Conservation (phyloP, 768 basidiomycete genomes). For the Lactarius quietus region DNA sequence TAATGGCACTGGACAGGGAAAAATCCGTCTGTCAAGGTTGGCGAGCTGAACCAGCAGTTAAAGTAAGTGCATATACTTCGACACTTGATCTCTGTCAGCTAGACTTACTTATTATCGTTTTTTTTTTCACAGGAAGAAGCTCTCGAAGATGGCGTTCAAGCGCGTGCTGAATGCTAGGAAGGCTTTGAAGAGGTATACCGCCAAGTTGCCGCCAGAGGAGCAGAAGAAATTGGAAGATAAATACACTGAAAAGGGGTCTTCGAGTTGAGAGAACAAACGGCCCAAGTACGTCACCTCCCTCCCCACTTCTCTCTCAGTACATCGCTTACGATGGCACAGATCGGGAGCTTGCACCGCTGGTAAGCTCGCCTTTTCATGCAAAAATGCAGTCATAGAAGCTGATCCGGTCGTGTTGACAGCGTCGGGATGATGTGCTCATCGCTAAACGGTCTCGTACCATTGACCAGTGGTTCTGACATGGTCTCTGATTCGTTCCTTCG, state of each 20-base stretch:
- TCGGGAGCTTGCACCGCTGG: conserved; percentile 8
- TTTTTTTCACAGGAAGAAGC: neutral
- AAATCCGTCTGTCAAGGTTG: conserved; percentile 8
- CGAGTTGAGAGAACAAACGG: conserved; percentile 1
- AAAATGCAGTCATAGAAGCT: neutral
- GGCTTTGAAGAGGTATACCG: neutral
- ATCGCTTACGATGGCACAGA: conserved; percentile 5
- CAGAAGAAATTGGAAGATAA: neutral
- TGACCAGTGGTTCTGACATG: neutral
- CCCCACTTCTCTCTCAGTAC: neutral
- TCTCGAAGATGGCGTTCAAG: conserved; percentile 10
- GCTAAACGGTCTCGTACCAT: neutral
- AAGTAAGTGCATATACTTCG: conserved; percentile 8
- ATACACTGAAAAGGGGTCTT: neutral
- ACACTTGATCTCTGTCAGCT: neutral
- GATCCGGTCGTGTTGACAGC: neutral
- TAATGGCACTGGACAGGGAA: neutral
- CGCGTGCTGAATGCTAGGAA: neutral
- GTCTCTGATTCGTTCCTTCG: neutral
- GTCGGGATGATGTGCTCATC: conserved; percentile 4
- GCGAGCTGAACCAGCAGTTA: conserved; percentile 1
- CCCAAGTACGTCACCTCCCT: conserved; percentile 1
- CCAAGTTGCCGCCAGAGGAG: neutral
- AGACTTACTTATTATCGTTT: neutral
- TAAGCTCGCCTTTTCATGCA: neutral